Evolutionary conservation across 176 grass and related monocot genomes (phyloP).

Genomic region (Oryza glaberrima): DNA sequence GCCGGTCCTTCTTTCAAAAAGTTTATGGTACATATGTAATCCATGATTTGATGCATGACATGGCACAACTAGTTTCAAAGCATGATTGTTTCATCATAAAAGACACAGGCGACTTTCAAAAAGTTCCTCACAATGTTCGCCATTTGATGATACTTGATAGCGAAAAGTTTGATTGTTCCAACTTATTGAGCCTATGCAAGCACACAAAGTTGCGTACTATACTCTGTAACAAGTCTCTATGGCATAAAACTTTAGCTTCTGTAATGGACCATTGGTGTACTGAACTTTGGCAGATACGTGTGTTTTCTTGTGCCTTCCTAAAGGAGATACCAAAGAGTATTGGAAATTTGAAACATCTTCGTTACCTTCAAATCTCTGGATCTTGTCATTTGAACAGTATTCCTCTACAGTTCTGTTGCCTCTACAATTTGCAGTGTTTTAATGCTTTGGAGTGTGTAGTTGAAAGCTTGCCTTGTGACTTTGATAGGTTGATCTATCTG

Average conservation of each 20-base stretch:
- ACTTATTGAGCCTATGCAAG: neutral
- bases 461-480: too few species aligned
- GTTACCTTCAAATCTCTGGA: neutral
- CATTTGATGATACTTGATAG: neutral
- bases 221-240: neutral
- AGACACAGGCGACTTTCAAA: neutral
- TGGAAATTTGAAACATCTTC: conserved; percentile 4
- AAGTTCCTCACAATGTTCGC: neutral
- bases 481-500: too few species aligned
- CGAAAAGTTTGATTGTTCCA: neutral
- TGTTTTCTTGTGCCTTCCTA: neutral
- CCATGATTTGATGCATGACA: conserved; percentile 46
- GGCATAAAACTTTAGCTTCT: neutral
- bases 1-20: conserved; percentile 18
- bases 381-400: neutral
- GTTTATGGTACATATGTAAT: neutral
- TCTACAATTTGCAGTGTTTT: too few species aligned
- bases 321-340: neutral
- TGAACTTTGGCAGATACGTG: neutral
- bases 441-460: too few species aligned
- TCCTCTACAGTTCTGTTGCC: too few species aligned
- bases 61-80: conserved; percentile 22
- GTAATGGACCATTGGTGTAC: neutral
- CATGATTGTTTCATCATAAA: conserved; percentile 28
- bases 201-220: neutral